Evolutionary conservation across 2,329 filamentous ascomycete species (phyloP).

Genomic region (Pseudocercospora ulei): DNA sequence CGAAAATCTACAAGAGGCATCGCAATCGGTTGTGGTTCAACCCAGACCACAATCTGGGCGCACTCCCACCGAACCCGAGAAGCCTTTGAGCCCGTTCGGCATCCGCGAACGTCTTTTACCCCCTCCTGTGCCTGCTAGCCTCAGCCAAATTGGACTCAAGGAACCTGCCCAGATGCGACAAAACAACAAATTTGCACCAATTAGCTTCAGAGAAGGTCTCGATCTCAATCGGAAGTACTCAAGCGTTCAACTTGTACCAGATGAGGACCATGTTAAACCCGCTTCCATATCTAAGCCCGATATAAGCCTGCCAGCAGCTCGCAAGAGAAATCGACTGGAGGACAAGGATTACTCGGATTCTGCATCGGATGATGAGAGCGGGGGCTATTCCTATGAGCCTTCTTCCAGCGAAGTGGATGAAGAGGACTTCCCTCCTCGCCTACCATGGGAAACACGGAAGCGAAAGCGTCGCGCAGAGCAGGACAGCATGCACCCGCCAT

Average conservation of each 20-base stretch:
- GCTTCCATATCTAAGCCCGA: not conserved
- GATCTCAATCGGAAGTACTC: slow-evolving; percentile 46
- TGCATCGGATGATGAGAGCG: slow-evolving; percentile 23
- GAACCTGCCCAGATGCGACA: slow-evolving; percentile 24
- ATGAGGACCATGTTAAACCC: not conserved
- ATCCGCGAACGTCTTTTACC: slow-evolving; percentile 43
- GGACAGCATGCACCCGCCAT: not conserved
- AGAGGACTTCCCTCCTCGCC: slow-evolving; percentile 20
- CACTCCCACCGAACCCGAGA: slow-evolving; percentile 14
- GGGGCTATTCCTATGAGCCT: slow-evolving; percentile 27
- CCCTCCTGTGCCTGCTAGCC: slow-evolving; percentile 33
- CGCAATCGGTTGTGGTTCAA: not conserved
- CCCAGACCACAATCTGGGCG: not conserved
- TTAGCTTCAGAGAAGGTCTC: slow-evolving; percentile 45
- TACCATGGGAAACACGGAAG: slow-evolving; percentile 27
- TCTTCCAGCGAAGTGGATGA: slow-evolving; percentile 22
- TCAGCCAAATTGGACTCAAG: slow-evolving; percentile 7
- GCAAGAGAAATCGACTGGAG: slow-evolving; percentile 10
- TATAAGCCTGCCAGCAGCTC: slow-evolving; percentile 16
- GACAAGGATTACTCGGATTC: slow-evolving; percentile 11
- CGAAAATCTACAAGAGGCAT: not conserved
- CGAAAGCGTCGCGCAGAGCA: slow-evolving; percentile 22
- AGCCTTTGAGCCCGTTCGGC: slow-evolving; percentile 35
- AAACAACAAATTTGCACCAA: slow-evolving; percentile 43
- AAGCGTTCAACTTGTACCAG: slow-evolving; percentile 30